These are phyloP conservation scores for Aureobasidium sp. DNA, from an alignment of 2,329 filamentous ascomycete genomes.

Conservation along the genomic window DNA sequence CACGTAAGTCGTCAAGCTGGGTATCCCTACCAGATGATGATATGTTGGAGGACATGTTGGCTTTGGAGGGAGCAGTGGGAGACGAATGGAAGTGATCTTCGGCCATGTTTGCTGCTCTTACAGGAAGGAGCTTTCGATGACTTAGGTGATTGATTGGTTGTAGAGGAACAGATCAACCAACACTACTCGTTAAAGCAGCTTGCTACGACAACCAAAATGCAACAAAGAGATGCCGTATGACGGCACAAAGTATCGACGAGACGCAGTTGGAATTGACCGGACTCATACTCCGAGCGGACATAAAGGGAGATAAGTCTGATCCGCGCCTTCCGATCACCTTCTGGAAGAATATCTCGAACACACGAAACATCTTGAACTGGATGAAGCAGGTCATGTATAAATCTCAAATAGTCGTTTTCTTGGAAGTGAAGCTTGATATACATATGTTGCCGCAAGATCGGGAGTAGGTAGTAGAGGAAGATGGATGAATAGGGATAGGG, in stretches of 20 bases:
- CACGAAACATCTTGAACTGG: neutral
- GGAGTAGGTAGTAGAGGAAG: neutral
- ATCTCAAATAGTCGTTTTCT: too few species aligned
- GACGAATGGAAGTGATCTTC: conserved; percentile 6
- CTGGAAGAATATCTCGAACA: neutral
- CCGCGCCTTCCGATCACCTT: conserved; percentile 6
- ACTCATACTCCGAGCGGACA: neutral
- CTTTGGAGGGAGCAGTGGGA: neutral
- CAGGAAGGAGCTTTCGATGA: neutral
- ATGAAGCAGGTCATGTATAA: too few species aligned
- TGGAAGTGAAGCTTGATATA: neutral
- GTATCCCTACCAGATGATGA: conserved; percentile 10
- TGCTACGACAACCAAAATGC: neutral
- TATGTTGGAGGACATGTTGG: neutral
- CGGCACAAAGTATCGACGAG: neutral
- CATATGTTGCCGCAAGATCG: neutral
- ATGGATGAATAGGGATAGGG: neutral
- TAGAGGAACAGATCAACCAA: neutral
- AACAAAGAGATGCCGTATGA: neutral
- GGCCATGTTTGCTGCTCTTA: conserved; percentile 14
- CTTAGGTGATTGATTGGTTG: neutral
- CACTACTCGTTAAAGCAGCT: neutral
- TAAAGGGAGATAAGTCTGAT: neutral
- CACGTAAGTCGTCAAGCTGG: conserved; percentile 25
- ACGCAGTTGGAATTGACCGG: too few species aligned